Evolutionary conservation across 2,329 filamentous ascomycete genomes (phyloP).

Genomic region (Ceratocystis variospora): DNA sequence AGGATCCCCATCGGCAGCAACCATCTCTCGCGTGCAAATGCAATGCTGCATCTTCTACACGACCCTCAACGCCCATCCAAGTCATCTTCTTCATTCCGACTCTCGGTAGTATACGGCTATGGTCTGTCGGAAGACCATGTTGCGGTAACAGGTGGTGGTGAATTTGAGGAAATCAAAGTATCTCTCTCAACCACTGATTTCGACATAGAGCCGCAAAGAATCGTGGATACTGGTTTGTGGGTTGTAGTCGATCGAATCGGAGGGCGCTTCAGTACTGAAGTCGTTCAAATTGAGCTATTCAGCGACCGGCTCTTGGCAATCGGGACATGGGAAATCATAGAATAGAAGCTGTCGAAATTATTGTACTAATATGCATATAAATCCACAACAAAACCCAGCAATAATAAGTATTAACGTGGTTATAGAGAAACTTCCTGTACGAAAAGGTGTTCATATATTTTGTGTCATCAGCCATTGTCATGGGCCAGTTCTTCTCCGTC

Average conservation of each 20-base stretch:
- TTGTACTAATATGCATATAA: no score
- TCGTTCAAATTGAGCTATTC: conserved; percentile 40
- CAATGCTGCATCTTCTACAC: conserved; percentile 6
- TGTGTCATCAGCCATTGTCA: conserved; percentile 20
- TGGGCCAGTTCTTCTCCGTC: conserved; percentile 50
- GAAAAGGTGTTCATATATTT: not conserved
- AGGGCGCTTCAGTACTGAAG: conserved; percentile 30
- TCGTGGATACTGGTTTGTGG: conserved; percentile 51
- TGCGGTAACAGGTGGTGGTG: conserved; percentile 54
- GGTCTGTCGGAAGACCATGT: conserved; percentile 54
- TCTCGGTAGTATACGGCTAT: conserved; percentile 59
- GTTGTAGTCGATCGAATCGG: conserved; percentile 70
- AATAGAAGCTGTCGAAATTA: not conserved
- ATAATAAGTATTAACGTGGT: not conserved
- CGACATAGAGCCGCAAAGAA: conserved; percentile 54
- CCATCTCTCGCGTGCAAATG: conserved; percentile 10
- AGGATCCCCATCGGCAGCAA: conserved; percentile 24
- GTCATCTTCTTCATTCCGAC: conserved; percentile 46
- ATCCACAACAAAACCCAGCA: no score
- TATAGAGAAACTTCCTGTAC: no score
- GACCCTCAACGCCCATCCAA: conserved; percentile 7
- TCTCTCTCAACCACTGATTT: conserved; percentile 59
- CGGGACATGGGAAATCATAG: conserved; percentile 30
- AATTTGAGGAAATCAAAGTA: conserved; percentile 54
- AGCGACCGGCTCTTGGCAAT: conserved; percentile 35